Evolutionary conservation across 2,329 filamentous ascomycete genomes (phyloP), one percentile per base, ranked within the genome.

Genomic region (Penicillium decumbens): DNA sequence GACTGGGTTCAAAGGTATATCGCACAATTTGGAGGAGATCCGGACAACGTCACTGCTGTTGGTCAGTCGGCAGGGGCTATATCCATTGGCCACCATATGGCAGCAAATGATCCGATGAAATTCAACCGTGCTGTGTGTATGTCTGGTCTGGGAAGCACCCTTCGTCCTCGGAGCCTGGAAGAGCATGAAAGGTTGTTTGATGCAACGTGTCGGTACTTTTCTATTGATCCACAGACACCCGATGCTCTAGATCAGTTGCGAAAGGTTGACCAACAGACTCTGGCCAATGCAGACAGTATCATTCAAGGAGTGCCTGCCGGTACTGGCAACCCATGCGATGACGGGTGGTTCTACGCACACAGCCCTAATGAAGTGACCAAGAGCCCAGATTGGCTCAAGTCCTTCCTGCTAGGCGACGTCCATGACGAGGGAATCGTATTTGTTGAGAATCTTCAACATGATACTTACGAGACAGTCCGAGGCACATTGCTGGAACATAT

Each of bases 121-220:
- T 55, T 52, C 32, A 37, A 50, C 5, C 53, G 53, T 8, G 53
- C 50, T 7, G 24, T 55, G 30, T 55, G 49, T 20, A 55, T 55
- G 53, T 55, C 53, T 29, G 53, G 53, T 1, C 25, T 55, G 35
- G 46, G 49, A 9, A 47, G 43, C 30, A 50, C 51, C 9, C 38
- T 51, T 27, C 38, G 42, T 6, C 29, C 41, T 9, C 15, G 45
- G 6, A 40, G 27, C 6, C 23, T 47, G 2, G 28, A 48, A 12
- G 30, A 51, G 3, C 51, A 54, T 43, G 41, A 54, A 18, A 10
- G 6, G 0, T 6, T 54, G 8, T 54, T 54, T 9, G 7, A 41
- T 3, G 43, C 43, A 8, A 49, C 45, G 4, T 54, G 52, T 40
- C 45, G 45, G 6, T 49, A 47, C 38, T 51, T 54, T 15, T 37